Evolutionary conservation across 129 eudicot genomes (phyloP).

Genomic region (Rutidosis leptorrhynchoides): DNA sequence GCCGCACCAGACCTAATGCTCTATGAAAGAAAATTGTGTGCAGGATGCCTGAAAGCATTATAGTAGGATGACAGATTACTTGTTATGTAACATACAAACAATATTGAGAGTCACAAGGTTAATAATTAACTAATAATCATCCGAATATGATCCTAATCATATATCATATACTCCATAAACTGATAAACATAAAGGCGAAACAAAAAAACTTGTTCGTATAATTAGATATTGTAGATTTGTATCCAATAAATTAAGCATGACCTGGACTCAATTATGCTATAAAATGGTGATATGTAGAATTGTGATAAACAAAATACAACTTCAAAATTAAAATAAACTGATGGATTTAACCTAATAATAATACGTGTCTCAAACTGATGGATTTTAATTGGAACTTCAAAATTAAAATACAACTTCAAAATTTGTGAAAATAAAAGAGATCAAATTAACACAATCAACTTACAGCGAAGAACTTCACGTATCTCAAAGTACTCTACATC

Average conservation of each 20-base stretch:
- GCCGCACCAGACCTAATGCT: constrained; percentile 93
- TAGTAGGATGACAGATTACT: constrained; percentile 14
- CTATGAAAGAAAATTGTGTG: constrained; percentile 95
- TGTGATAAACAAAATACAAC: neutral
- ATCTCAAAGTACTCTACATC: constrained; percentile 96
- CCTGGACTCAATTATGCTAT: neutral
- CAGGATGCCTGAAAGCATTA: constrained; percentile 67
- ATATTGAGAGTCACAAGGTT: too few species aligned
- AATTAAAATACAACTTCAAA: too few species aligned
- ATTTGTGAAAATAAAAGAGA: neutral
- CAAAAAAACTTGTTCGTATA: neutral
- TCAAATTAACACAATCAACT: constrained; percentile 33
- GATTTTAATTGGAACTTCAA: too few species aligned
- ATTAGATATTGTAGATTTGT: neutral
- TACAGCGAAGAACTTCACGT: constrained; percentile 93
- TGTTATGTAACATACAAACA: constrained; percentile 13
- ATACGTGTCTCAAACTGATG: too few species aligned
- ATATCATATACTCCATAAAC: neutral
- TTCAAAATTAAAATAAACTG: neutral
- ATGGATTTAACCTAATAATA: neutral
- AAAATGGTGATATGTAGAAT: neutral
- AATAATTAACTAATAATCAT: constrained; percentile 20
- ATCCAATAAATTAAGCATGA: neutral
- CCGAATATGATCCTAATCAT: neutral
- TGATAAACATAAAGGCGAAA: neutral